Base-by-base conservation (phyloP, 2,329 filamentous ascomycete species). In the Fusarium austroafricanum region DNA sequence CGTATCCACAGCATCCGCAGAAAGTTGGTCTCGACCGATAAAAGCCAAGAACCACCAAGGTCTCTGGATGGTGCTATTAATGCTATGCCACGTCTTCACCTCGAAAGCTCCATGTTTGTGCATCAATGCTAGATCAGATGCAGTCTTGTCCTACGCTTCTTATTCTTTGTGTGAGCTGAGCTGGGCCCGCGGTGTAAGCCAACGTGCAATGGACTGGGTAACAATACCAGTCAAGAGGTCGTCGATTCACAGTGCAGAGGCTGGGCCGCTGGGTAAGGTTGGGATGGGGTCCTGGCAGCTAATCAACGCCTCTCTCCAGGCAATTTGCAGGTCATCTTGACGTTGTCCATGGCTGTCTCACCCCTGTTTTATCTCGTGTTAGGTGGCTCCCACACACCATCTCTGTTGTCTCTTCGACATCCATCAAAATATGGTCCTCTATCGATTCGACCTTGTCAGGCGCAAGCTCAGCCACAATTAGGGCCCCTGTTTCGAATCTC, bases 361-460 rank as follows among this genome's bases (percentile, higher is more conserved):
- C 55, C 68, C 61, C 61, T 73, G 61, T 60, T 65, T 67, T 67
- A 61, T 71, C 73, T 75, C 75, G 75, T 76, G 74, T 76, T 75
- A 66, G 66, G 75, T 75, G 73, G 74, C 69, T 67, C 71, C 68
- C 57, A 64, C 74, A 73, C 75, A 76, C 75, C 75, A 70, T 69
- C 72, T 69, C 66, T 37, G 33, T 45, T 42, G 28, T 39, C 42
- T 46, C 57, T 42, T 45, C 29, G 42, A 42, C 52, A 57, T 50
- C 43, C 46, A 33, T 53, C 33, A 35, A 20, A 55, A 35, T 18
- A 50, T 18, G 10, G 56, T 42, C 29, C 14, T 28, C 40, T 51
- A 61, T 46, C 17, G 37, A 18, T 46, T 52, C 28, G 45, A 45
- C 49, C 40, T 50, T 49, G 37, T 64, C 31, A 35, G 26, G 21